Base-by-base conservation (phyloP, 1,284 basidiomycete genomes). In the Leccinum pachyderme region DNA sequence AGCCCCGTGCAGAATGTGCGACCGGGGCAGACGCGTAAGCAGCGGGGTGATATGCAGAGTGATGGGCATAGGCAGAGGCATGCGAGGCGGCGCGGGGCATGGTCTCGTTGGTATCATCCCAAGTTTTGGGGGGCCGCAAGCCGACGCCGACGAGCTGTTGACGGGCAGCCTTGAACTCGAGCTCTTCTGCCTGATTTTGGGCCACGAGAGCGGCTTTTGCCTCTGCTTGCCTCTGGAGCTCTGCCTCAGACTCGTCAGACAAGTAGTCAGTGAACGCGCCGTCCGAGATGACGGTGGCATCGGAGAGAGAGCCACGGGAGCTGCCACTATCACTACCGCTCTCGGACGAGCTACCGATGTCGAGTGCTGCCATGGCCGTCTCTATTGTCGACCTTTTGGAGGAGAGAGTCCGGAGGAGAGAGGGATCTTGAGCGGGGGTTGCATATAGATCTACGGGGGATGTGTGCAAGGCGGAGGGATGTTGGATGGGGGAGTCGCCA, bases 181-280 rank as follows among this genome's bases (percentile, higher is more conserved):
- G 73, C 65, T 91, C 89, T 69, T 91, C 89, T 52, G 82, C 80
- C 61, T 87, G 84, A 59, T 81, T 87, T 72, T 90, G 86, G n/a
- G 87, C 88, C 18, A 87, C 69, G 47, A 87, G 66, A 5, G 83
- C 86, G 3, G 89, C 89, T 60, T 80, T 82, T 27, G 81, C 82
- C 64, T 91, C 89, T 9, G 89, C 89, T 70, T 91, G 89, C 56
- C 87, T 77, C 72, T 91, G 89, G 53, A 91, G 72, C 69, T 91
- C 89, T 43, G 84, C 88, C 63, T 91, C 89, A 13, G 87, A 90
- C 70, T 91, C 89, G 65, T 91, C 89, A 25, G 89, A 91, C 29
- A 91, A 72, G 69, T 91, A 91, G 67, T 91, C 89, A 8, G 89
- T 91, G 64, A 91, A 91, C 12, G 83, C 87, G 8, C 89, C 89